These are phyloP conservation scores for Phytophthora palmivora DNA, from an alignment of 352 stramenopile species.

Conservation along the genomic window DNA sequence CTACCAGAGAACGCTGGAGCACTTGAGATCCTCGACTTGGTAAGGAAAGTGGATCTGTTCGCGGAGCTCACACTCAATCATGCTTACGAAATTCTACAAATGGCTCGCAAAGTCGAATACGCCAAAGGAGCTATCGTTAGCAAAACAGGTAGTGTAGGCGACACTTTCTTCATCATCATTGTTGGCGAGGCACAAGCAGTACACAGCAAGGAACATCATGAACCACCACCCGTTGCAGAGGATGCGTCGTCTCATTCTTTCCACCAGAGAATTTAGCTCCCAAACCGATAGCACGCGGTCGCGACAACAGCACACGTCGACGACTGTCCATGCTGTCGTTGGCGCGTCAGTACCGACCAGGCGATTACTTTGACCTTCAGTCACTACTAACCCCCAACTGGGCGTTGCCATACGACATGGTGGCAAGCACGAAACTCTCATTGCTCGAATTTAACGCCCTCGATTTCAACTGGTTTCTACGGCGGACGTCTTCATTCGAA, in stretches of 20 bases:
- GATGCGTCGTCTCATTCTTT: slow-evolving; percentile 10
- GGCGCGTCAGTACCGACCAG: slow-evolving; percentile 81
- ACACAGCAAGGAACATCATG: slow-evolving; percentile 45
- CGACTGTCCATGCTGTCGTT: slow-evolving; percentile 68
- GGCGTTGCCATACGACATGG: slow-evolving; percentile 67
- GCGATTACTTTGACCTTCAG: slow-evolving; percentile 91
- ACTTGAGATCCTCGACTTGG: slow-evolving; percentile 86
- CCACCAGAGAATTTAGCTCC: slow-evolving; percentile 10
- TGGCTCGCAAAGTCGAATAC: slow-evolving; percentile 78
- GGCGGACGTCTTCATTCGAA: slow-evolving; percentile 68
- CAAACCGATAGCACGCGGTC: slow-evolving; percentile 32
- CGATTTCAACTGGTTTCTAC: slow-evolving; percentile 90
- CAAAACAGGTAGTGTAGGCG: slow-evolving; percentile 52
- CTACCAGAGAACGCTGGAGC: slow-evolving; percentile 79
- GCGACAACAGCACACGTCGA: slow-evolving; percentile 45
- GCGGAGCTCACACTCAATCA: slow-evolving; percentile 83
- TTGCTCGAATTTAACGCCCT: slow-evolving; percentile 81
- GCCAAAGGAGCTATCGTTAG: slow-evolving; percentile 62
- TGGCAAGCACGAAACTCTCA: slow-evolving; percentile 72
- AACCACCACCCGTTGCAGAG: not conserved
- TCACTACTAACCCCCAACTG: slow-evolving; percentile 79
- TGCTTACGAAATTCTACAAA: slow-evolving; percentile 88
- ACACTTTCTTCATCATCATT: slow-evolving; percentile 88
- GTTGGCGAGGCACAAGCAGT: slow-evolving; percentile 70
- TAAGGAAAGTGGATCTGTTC: slow-evolving; percentile 88